Evolutionary conservation across 2,329 filamentous ascomycete genomes (phyloP).

Genomic region (Xylariaceae sp.): DNA sequence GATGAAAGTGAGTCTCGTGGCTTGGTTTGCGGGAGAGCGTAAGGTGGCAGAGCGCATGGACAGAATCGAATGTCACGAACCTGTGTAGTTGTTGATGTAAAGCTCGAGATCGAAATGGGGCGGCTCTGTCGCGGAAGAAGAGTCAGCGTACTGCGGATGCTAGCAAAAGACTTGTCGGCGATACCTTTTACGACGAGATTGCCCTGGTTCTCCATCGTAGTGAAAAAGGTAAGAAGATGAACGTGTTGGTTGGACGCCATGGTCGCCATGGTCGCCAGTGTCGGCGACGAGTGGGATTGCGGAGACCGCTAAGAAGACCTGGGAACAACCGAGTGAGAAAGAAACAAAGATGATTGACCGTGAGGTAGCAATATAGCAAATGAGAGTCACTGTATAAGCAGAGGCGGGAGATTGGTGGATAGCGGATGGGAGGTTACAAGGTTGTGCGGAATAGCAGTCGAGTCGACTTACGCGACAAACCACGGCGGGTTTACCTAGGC

Average conservation of each 20-base stretch:
- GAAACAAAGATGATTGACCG: too few relatives aligned
- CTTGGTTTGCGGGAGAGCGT: not conserved
- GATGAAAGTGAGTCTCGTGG: constrained; percentile 1
- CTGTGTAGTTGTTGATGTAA: constrained; percentile 84
- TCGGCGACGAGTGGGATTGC: not conserved
- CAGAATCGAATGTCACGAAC: constrained; percentile 43
- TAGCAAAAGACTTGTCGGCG: not conserved
- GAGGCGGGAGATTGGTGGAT: not conserved
- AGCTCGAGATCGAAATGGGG: constrained; percentile 89
- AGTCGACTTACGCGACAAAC: too few relatives aligned
- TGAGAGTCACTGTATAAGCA: too few relatives aligned
- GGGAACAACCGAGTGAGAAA: too few relatives aligned
- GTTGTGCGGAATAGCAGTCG: too few relatives aligned
- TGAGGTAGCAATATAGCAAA: too few relatives aligned
- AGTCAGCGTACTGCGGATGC: constrained; percentile 1
- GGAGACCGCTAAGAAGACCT: not conserved
- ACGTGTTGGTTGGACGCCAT: constrained; percentile 27
- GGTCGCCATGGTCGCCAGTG: constrained; percentile 38
- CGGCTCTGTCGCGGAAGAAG: constrained; percentile 47
- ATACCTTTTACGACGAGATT: constrained; percentile 40
- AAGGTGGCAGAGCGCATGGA: not conserved
- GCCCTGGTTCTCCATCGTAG: constrained; percentile 42
- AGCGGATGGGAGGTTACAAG: not conserved
- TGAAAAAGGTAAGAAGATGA: constrained; percentile 40
- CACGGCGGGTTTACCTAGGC: too few relatives aligned